Conservation (phyloP, 345 rosid species). For the Aegle marmelos region DNA sequence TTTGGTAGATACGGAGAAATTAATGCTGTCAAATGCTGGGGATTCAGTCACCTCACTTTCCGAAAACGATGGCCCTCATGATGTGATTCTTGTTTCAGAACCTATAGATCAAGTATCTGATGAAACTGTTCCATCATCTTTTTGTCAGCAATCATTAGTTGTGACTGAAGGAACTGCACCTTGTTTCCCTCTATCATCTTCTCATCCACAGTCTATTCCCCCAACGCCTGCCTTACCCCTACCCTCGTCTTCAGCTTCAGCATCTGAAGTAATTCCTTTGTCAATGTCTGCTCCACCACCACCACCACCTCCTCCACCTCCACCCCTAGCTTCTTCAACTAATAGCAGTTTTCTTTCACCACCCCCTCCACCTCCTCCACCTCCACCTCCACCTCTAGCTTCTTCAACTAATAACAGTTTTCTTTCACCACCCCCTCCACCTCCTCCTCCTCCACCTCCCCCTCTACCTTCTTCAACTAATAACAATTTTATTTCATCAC, state of each 20-base stretch:
- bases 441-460: constrained; percentile 13
- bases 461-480: background rate
- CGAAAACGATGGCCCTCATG: constrained; percentile 40
- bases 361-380: constrained; percentile 22
- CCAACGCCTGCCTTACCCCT: constrained; percentile 31
- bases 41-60: constrained; percentile 32
- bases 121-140: constrained; percentile 28
- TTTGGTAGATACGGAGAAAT: constrained; percentile 25
- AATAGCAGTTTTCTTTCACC: background rate
- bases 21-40: constrained; percentile 7
- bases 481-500: constrained; percentile 6
- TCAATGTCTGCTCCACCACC: constrained; percentile 5
- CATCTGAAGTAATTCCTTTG: background rate
- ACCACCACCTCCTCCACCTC: constrained; percentile 16
- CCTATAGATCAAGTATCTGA: constrained; percentile 31
- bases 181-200: constrained; percentile 24
- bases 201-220: constrained; percentile 23
- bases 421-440: background rate
- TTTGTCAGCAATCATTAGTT: constrained; percentile 28
- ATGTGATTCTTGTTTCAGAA: constrained; percentile 35
- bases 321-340: constrained; percentile 3
- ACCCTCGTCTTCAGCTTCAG: constrained; percentile 13
- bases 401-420: background rate
- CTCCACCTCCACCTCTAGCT: constrained; percentile 4
- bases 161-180: constrained; percentile 29